These are phyloP conservation scores for Podospora bellae-mahoneyi DNA, from an alignment of 495 filamentous ascomycete genomes.

Conservation along the genomic window DNA sequence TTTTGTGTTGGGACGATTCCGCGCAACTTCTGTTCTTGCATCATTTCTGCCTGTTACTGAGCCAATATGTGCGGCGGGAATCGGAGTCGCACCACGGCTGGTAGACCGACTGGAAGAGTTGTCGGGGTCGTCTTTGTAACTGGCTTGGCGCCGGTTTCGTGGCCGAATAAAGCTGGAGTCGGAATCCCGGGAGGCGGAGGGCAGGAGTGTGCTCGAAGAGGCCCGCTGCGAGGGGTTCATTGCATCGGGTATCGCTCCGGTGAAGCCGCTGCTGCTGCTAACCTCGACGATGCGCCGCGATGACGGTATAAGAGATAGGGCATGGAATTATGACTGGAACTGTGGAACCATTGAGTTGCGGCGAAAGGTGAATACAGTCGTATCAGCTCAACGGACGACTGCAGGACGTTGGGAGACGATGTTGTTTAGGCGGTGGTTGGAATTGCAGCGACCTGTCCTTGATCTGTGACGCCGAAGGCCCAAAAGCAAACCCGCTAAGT, in stretches of 20 bases:
- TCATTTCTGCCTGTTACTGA: slow-evolving; percentile 35
- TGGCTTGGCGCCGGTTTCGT: slow-evolving; percentile 32
- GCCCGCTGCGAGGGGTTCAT: slow-evolving; percentile 31
- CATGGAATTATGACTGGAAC: background rate
- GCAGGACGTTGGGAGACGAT: background rate
- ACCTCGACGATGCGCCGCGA: slow-evolving; percentile 28
- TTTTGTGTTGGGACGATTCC: slow-evolving; percentile 29
- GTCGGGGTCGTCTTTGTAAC: slow-evolving; percentile 12
- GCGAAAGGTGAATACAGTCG: background rate
- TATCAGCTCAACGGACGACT: background rate
- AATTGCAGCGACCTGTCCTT: background rate
- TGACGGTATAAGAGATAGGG: slow-evolving; percentile 11
- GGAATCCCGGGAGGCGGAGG: slow-evolving; percentile 24
- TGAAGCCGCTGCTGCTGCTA: slow-evolving; percentile 25
- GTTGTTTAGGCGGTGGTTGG: background rate
- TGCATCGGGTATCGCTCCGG: slow-evolving; percentile 29
- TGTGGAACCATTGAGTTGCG: background rate
- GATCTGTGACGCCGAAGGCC: background rate
- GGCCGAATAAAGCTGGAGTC: slow-evolving; percentile 27
- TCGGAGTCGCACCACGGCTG: slow-evolving; percentile 36
- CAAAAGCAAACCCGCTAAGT: background rate
- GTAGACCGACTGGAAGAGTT: slow-evolving; percentile 26
- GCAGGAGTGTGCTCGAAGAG: slow-evolving; percentile 28
- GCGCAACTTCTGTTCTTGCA: slow-evolving; percentile 30
- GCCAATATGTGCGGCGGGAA: slow-evolving; percentile 41